These are phyloP conservation scores for Ilyonectria mors-panacis DNA, from an alignment of 2,329 filamentous ascomycete species.

Conservation along the genomic window DNA sequence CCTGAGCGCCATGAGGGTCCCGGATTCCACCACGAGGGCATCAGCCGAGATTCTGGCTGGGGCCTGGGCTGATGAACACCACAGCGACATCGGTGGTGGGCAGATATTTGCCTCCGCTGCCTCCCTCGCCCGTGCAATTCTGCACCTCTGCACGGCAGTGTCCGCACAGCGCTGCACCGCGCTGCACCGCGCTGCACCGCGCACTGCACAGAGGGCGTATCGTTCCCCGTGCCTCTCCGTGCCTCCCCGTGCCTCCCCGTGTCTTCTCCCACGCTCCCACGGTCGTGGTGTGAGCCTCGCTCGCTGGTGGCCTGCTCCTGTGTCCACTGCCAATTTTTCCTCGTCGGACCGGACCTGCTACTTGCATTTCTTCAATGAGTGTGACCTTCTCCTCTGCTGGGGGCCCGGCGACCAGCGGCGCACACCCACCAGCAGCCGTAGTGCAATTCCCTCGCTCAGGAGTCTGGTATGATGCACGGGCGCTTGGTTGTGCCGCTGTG, in stretches of 20 bases:
- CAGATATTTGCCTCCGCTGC: slow-evolving; percentile 46
- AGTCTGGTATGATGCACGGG: slow-evolving; percentile 16
- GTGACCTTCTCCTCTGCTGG: slow-evolving; percentile 32
- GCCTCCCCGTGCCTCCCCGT: slow-evolving; percentile 17
- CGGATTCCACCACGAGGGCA: slow-evolving; percentile 48
- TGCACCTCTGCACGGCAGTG: slow-evolving; percentile 49
- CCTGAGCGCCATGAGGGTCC: slow-evolving; percentile 41
- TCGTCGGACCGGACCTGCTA: slow-evolving; percentile 32
- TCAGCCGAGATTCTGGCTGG: slow-evolving; percentile 49
- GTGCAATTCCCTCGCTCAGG: slow-evolving; percentile 10
- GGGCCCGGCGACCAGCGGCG: slow-evolving; percentile 13
- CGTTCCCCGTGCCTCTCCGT: slow-evolving; percentile 30
- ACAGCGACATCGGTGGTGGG: slow-evolving; percentile 50
- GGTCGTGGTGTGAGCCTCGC: slow-evolving; percentile 45
- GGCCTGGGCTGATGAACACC: slow-evolving; percentile 49
- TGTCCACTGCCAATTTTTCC: slow-evolving; percentile 36
- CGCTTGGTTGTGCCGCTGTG: neutral
- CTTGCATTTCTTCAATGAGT: slow-evolving; percentile 35
- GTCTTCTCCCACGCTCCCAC: slow-evolving; percentile 30
- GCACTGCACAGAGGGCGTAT: slow-evolving; percentile 40
- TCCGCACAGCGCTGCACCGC: slow-evolving; percentile 40
- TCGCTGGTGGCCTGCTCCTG: slow-evolving; percentile 43
- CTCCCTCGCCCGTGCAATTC: slow-evolving; percentile 45
- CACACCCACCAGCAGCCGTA: slow-evolving; percentile 8
- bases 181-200: too few relatives aligned